Evolutionary conservation across 2,329 filamentous ascomycete species (phyloP), one percentile per base, ranked within the genome.

Genomic region (Diaporthe ampelina): DNA sequence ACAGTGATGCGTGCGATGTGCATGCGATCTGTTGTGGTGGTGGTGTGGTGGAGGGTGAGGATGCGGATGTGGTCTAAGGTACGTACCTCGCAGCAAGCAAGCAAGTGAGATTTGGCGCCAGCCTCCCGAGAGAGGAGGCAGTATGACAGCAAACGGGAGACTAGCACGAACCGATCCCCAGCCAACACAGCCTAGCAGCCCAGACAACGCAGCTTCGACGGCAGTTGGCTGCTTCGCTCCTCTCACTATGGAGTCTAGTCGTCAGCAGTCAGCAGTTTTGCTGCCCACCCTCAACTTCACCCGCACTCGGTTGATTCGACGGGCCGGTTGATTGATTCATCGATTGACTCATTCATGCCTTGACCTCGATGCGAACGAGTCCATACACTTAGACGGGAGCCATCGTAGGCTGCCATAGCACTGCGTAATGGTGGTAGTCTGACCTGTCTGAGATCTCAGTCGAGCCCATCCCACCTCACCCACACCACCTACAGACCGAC

Each of bases 121-220:
- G 45, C 45, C 45, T 50, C 45, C 45, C 45, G 45, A 35, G 56
- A 26, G 15, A 9, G 29, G 37, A 24, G 58, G n/a, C 58, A 61
- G 58, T 9, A 63, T 48, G 43, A 50, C 43, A 67, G 61, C 43
- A 67, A 67, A 67, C 61, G 61, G 29, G 50, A 43, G 61, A 67
- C 61, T 67, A 67, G 43, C 43, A 67, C 61, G 61, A 67, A 67
- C 61, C 26, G 10, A 32, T 24, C 10, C 29, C 13, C 11, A 21
- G 21, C 11, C 26, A 17, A 40, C 35, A 11, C 35, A 37, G 35
- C 35, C 35, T 37, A 37, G 4, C 35, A 26, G 57, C 32, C 57
- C 24, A 59, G 57, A 61, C 35, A 61, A 10, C 35, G n/a, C 57
- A 61, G 57, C 21, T 35, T 10, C 8, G 21, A 52, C 61, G 61